A percentile compares a stretch with the other conserved stretches of the same genome.
Evolutionary conservation across 148 eudicot genomes (phyloP).

Genomic region (Suaeda aralocaspica): DNA sequence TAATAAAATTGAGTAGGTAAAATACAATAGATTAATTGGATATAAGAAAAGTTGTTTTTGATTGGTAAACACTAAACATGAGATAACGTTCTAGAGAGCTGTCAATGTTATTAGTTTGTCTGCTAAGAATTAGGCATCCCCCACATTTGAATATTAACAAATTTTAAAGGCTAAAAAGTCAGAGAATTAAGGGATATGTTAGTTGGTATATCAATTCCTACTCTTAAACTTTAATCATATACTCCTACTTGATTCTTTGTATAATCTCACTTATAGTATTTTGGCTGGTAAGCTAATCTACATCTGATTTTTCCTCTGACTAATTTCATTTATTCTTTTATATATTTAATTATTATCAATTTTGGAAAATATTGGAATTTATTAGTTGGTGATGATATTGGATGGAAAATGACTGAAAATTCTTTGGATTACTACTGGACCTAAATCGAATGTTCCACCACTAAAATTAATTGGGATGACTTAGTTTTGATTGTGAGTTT

Average conservation of each 20-base stretch:
- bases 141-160: neutral
- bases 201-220: constrained; percentile 19
- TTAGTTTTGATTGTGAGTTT: no score
- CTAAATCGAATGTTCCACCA: no score
- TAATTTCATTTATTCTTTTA: neutral
- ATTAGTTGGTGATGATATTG: neutral
- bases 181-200: constrained; percentile 17
- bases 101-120: constrained; percentile 2
- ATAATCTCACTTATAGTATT: neutral
- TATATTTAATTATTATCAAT: no score
- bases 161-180: neutral
- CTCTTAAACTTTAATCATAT: neutral
- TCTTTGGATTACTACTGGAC: no score
- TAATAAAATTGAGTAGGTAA: no score
- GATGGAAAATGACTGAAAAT: neutral
- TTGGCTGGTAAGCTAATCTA: constrained; percentile 11
- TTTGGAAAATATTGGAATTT: neutral
- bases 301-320: constrained; percentile 6
- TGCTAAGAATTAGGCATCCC: constrained; percentile 17
- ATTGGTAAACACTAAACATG: no score
- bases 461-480: no score
- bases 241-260: neutral
- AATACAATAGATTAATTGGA: no score
- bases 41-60: no score
- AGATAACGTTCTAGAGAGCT: constrained; percentile 7